Evolutionary conservation across 208 protist genomes (phyloP).

Genomic region (Leishmania braziliensis): DNA sequence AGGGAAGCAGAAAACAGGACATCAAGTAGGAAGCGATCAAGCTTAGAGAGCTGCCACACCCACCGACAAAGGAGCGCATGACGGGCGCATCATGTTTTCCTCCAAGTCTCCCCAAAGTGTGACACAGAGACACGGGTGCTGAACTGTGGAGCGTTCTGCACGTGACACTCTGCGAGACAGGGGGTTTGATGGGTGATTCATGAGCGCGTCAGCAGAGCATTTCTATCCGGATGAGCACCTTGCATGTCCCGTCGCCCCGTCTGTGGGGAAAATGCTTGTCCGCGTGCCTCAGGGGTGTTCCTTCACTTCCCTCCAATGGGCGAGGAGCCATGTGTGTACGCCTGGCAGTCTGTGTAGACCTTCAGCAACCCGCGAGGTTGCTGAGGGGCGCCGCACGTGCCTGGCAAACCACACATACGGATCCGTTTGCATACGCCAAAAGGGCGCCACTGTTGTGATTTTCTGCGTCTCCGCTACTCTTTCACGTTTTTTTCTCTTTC

Average conservation of each 20-base stretch:
- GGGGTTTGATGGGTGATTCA: neutral
- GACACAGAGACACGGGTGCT: neutral
- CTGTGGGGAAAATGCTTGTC: neutral
- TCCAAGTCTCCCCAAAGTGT: fast-evolving
- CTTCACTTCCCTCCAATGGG: neutral
- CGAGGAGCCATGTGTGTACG: neutral
- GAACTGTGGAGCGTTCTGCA: neutral
- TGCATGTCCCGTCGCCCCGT: neutral
- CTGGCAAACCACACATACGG: neutral
- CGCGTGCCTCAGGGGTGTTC: neutral
- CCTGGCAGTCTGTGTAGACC: neutral
- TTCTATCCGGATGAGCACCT: neutral
- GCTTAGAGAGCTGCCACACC: conserved; percentile 1
- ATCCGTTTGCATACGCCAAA: neutral
- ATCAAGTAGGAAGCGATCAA: neutral
- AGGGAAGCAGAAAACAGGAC: conserved; percentile 9
- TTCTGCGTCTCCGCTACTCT: neutral
- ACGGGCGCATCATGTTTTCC: conserved; percentile 2
- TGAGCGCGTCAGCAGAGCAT: neutral
- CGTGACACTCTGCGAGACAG: neutral
- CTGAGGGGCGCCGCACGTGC: neutral
- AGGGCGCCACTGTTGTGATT: neutral
- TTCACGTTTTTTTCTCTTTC: neutral
- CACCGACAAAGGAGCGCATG: conserved; percentile 4
- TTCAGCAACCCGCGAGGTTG: neutral